Evolutionary conservation across 257 asterid species (phyloP), one percentile per base, ranked within the genome.

Genomic region (Jasminum sambac): DNA sequence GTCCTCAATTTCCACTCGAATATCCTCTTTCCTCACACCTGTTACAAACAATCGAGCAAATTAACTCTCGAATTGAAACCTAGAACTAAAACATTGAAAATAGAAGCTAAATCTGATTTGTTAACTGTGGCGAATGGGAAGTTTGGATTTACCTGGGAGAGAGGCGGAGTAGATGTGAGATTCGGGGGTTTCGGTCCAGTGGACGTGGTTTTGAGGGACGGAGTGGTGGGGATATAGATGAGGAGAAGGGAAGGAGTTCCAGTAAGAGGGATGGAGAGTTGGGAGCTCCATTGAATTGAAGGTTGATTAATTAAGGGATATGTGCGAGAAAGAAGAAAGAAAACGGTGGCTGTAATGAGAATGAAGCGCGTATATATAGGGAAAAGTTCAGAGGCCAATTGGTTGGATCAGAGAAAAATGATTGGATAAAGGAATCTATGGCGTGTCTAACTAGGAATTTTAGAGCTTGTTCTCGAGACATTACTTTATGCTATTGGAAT

Each of bases 121-220:
- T n/a, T n/a, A n/a, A n/a, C n/a, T n/a, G n/a, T n/a, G n/a, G n/a
- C 23, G 65, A 30, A 16, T 36, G 23, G 13, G 7, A 9, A 12
- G 38, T n/a, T 3, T 41, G 17, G 44, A 5, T 0, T 52, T 69
- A 89, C 96, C 95, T 79, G 96, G 92, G 39, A 89, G 84, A 55
- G 84, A 89, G 50, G 90, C 95, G 0, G 95, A 87, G 68, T 84
- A 89, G 40, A 85, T 48, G 83, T 87, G 95, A 72, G 89, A 89
- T 57, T 87, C 79, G 30, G 95, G 92, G 37, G 95, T 89, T 52
- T 84, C 87, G 43, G 80, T 68, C 95, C 89, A 89, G 68, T 87
- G 92, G 68, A 89, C 86, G 74, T 83, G 72, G 79, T 87, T 87
- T 70, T 86, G 81, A 6, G 86, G 89, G 76, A 79, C 61, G 77